These are phyloP conservation scores for Saccharomyces hybrid DNA, from an alignment of 1,139 yeast genomes.

Conservation along the genomic window DNA sequence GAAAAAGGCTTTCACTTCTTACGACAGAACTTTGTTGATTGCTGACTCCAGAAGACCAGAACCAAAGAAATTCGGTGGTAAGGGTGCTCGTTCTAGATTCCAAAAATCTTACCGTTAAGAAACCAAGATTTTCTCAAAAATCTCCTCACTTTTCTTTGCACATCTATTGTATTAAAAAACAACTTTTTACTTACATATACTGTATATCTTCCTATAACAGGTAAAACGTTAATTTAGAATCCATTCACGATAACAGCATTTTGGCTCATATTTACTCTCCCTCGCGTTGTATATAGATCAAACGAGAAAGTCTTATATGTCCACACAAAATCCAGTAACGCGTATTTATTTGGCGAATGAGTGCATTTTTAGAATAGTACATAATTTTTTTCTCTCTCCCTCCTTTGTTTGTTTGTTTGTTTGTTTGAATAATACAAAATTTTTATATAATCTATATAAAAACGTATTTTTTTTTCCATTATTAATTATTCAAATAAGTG, in stretches of 20 bases:
- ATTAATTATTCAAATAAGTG: constrained; percentile 90
- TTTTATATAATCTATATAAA: constrained; percentile 1
- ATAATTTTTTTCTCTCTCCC: constrained; percentile 9
- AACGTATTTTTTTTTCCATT: background rate
- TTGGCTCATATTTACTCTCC: background rate
- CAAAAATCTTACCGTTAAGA: too few relatives aligned
- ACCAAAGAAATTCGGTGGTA: too few relatives aligned
- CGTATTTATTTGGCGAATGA: too few relatives aligned
- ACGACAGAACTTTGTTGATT: too few relatives aligned
- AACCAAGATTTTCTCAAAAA: constrained; percentile 6
- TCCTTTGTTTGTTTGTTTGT: background rate
- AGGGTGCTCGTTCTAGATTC: too few relatives aligned
- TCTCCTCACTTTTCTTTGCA: constrained; percentile 13
- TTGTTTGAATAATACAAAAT: background rate
- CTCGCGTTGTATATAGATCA: too few relatives aligned
- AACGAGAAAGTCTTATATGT: background rate
- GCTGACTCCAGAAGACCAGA: too few relatives aligned
- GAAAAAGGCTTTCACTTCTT: too few relatives aligned
- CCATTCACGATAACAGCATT: background rate
- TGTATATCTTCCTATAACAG: constrained; percentile 29
- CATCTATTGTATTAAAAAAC: constrained; percentile 5
- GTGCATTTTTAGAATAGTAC: too few relatives aligned
- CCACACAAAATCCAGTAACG: background rate
- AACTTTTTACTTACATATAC: constrained; percentile 24
- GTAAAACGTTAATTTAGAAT: constrained; percentile 13